Percentiles rank a stretch among this genome's conserved stretches.
phyloP scores from a whole-genome alignment of 2,329 filamentous ascomycete species.

The Lachnellula arida region DNA sequence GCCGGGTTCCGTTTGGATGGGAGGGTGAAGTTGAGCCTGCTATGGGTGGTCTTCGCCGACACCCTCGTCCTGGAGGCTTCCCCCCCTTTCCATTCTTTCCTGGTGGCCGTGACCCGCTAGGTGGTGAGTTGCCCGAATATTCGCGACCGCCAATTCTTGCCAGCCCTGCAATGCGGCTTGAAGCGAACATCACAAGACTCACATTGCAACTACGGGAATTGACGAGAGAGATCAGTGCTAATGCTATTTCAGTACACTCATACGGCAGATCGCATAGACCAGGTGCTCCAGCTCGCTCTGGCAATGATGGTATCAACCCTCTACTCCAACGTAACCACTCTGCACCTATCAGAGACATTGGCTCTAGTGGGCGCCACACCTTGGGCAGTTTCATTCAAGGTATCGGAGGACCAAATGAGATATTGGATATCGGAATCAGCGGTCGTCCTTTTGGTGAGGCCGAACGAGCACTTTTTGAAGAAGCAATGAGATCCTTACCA shows the following conservation, averaged over 20 bases:
- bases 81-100: constrained; percentile 62
- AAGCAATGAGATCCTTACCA: constrained; percentile 32
- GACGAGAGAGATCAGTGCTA: constrained; percentile 23
- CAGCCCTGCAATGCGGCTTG: no score
- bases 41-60: constrained; percentile 41
- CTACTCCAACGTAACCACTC: constrained; percentile 62
- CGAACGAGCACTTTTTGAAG: constrained; percentile 23
- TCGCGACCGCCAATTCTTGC: no score
- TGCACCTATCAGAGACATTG: constrained; percentile 39
- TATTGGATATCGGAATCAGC: constrained; percentile 30
- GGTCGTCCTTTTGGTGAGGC: constrained; percentile 30
- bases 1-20: constrained; percentile 47
- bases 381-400: constrained; percentile 49
- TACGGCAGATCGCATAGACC: constrained; percentile 50
- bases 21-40: constrained; percentile 49
- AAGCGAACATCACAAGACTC: no score
- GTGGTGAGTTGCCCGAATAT: constrained; percentile 38
- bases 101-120: constrained; percentile 48
- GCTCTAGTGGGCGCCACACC: constrained; percentile 43
- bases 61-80: constrained; percentile 47
- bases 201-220: no score
- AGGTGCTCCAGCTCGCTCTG: constrained; percentile 47
- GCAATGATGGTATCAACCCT: constrained; percentile 82
- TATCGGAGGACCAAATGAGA: constrained; percentile 32
- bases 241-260: constrained; percentile 31